These are phyloP conservation scores for Aspergillus pseudoviridinutans DNA, from an alignment of 2,329 filamentous ascomycete species.

Conservation along the genomic window DNA sequence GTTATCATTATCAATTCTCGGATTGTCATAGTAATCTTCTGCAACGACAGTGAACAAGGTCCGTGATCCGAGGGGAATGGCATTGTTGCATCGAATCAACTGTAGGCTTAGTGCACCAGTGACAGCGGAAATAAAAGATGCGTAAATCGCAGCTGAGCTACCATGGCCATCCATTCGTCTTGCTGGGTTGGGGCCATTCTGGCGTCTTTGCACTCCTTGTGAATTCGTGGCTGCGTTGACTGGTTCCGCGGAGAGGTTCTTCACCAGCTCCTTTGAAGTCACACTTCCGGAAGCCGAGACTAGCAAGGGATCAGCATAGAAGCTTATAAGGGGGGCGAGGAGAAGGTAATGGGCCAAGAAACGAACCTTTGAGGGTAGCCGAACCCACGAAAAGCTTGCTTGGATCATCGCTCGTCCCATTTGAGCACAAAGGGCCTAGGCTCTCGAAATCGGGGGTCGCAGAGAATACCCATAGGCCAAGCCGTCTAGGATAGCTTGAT, in stretches of 20 bases:
- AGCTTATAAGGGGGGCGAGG: not conserved
- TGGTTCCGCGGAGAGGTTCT: slow-evolving; percentile 30
- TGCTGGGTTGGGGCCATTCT: slow-evolving; percentile 19
- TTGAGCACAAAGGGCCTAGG: slow-evolving; percentile 25
- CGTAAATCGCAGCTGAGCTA: slow-evolving; percentile 34
- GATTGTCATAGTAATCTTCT: slow-evolving; percentile 27
- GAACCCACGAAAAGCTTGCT: slow-evolving; percentile 29
- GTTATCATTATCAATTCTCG: slow-evolving; percentile 23
- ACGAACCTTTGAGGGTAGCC: slow-evolving; percentile 31
- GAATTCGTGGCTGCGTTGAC: slow-evolving; percentile 17
- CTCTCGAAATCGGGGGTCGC: slow-evolving; percentile 35
- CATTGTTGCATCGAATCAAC: slow-evolving; percentile 31
- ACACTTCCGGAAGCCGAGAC: slow-evolving; percentile 35
- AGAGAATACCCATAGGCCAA: slow-evolving; percentile 41
- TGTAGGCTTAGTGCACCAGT: slow-evolving; percentile 35
- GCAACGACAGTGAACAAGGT: slow-evolving; percentile 37
- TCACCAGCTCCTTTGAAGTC: slow-evolving; percentile 33
- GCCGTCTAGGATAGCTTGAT: slow-evolving; percentile 33
- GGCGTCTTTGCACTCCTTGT: slow-evolving; percentile 20
- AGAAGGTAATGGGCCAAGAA: not conserved
- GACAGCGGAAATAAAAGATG: slow-evolving; percentile 38
- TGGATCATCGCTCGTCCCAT: slow-evolving; percentile 21
- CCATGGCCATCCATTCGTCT: slow-evolving; percentile 29
- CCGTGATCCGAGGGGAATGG: slow-evolving; percentile 39
- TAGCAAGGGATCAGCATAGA: slow-evolving; percentile 12